Base-by-base conservation (phyloP, 257 asterid species). In the Buddleja alternifolia region DNA sequence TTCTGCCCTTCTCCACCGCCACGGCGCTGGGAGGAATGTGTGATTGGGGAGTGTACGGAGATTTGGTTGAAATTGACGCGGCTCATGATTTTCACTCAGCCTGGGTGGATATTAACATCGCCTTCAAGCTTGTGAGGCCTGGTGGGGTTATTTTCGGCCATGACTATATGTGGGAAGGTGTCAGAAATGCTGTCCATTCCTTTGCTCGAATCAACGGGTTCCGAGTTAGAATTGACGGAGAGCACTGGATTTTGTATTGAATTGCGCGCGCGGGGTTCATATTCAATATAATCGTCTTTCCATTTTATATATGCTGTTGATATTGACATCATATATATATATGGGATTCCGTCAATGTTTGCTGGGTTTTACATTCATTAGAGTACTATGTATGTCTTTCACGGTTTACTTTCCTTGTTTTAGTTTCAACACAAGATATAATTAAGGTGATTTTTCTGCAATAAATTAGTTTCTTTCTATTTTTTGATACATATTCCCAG, bases 81-180 rank as follows among this genome's bases (percentile, higher is more conserved):
- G 82, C 77, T 0, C 84, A 80, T 16, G 82, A 80, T 60, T 80
- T 80, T 29, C 85, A 80, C 68, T 80, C 82, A 21, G 85, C 85
- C 0, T 80, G 85, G 85, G 62, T 75, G 0, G 85, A 80, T 63
- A 80, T 80, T 17, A 80, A 69, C 56, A 75, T 73, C 66, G 81
- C 79, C 6, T 66, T 63, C 16, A 76, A 80, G 73, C 42, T 80
- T 12, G 50, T 80, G 8, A 58, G 70, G 46, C 77, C 79, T 0
- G 84, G 84, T 4, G 84, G 82, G 2, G 60, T 76, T 8, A 68
- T 80, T n/a, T 80, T 80, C 37, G 84, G 84, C n/a, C 84, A 80
- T 51, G 84, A 80, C 37, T 80, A 80, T 45, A 7, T 40, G 12
- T 40, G 45, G 45, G 11, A 52, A 57, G 84, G 84, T 10, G 84